Conservation (phyloP, 2,329 filamentous ascomycete genomes). For the Pseudogymnoascus destructans region DNA sequence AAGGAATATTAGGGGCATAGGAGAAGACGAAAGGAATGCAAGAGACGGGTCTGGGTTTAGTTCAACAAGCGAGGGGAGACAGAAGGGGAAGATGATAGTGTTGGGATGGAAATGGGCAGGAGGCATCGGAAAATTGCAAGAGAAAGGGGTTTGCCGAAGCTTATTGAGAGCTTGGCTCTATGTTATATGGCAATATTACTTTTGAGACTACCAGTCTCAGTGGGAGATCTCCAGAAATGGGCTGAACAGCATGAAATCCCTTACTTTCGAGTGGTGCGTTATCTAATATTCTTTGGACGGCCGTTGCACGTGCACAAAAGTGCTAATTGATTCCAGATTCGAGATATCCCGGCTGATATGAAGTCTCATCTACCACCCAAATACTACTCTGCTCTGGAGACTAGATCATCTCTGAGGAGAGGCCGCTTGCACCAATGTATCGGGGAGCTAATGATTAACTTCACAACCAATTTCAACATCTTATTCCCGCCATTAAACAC, state of each 20-base stretch:
- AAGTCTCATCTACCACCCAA: constrained; percentile 47
- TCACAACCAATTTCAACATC: constrained; percentile 55
- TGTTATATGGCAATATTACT: constrained; percentile 71
- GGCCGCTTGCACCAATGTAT: constrained; percentile 53
- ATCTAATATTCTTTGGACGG: background rate
- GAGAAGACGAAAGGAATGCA: constrained; percentile 19
- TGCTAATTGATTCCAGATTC: constrained; percentile 31
- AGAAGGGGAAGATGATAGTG: constrained; percentile 17
- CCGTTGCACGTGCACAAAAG: background rate
- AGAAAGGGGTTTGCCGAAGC: constrained; percentile 39
- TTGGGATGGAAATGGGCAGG: constrained; percentile 23
- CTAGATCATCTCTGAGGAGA: constrained; percentile 32
- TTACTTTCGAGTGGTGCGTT: constrained; percentile 53
- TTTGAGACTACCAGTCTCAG: constrained; percentile 60
- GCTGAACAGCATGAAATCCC: constrained; percentile 53
- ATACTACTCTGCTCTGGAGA: constrained; percentile 48
- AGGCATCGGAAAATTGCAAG: constrained; percentile 13
- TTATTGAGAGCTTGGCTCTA: constrained; percentile 63
- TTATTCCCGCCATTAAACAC: constrained; percentile 60
- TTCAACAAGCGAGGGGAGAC: constrained; percentile 13
- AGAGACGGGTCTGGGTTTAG: constrained; percentile 26
- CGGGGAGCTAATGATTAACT: constrained; percentile 48
- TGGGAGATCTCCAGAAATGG: constrained; percentile 62
- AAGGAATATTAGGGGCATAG: constrained; percentile 22
- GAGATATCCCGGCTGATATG: constrained; percentile 50